Evolutionary conservation across 805 yeast species (phyloP).

Genomic region (Candida hispaniensis): DNA sequence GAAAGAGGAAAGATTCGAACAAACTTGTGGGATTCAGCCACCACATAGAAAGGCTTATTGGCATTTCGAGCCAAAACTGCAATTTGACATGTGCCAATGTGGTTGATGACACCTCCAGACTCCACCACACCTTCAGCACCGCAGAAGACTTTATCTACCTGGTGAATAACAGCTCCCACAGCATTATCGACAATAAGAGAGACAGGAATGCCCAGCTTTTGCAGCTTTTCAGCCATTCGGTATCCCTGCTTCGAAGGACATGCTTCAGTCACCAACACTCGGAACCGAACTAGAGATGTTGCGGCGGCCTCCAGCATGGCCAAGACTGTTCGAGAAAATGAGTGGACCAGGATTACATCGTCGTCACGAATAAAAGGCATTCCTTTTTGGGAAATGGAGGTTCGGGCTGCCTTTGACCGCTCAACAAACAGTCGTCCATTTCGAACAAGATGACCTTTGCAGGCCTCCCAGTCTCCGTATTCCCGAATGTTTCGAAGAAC

Average conservation of each 20-base stretch:
- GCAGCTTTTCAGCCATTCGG: conserved; percentile 56
- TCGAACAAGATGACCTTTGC: conserved; percentile 76
- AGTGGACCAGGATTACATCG: conserved; percentile 79
- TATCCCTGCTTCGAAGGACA: conserved; percentile 72
- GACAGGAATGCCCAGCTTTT: conserved; percentile 71
- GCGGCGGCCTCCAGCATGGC: conserved; percentile 69
- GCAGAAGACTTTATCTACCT: conserved; percentile 84
- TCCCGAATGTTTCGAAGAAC: conserved; percentile 81
- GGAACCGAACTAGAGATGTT: conserved; percentile 64
- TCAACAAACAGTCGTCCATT: conserved; percentile 87
- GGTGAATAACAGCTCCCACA: conserved; percentile 84
- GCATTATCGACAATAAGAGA: conserved; percentile 84
- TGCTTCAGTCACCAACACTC: conserved; percentile 88
- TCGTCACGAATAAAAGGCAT: conserved; percentile 85
- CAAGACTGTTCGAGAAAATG: conserved; percentile 81
- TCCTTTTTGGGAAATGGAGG: conserved; percentile 79
- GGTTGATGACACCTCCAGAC: conserved; percentile 95
- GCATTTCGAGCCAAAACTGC: conserved; percentile 87
- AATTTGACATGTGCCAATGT: conserved; percentile 82
- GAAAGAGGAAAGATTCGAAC: conserved; percentile 92
- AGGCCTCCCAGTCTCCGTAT: conserved; percentile 87
- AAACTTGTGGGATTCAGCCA: conserved; percentile 90
- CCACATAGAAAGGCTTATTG: conserved; percentile 87
- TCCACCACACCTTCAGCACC: conserved; percentile 99
- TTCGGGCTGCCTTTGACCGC: conserved; percentile 83